These are phyloP conservation scores for Penicillium malachiteum DNA, from an alignment of 495 filamentous ascomycete genomes.

Conservation along the genomic window DNA sequence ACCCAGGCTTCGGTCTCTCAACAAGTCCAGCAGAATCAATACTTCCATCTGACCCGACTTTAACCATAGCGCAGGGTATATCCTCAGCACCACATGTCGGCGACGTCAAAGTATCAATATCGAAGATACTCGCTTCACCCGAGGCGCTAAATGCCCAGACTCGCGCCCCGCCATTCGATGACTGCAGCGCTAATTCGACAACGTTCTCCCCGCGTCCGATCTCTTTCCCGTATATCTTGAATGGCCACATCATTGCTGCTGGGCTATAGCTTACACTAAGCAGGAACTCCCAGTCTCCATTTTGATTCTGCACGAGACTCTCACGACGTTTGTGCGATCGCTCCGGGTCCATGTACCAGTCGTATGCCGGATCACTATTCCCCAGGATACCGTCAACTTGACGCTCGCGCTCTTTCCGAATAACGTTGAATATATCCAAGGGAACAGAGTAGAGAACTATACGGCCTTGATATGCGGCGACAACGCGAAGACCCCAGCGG, in stretches of 20 bases:
- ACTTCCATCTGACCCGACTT: conserved; percentile 30
- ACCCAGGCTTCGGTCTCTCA: conserved; percentile 9
- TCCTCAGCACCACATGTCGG: conserved; percentile 7
- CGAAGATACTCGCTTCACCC: conserved; percentile 33
- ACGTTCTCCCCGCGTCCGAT: conserved; percentile 36
- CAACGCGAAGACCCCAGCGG: conserved; percentile 61
- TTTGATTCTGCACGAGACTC: conserved; percentile 37
- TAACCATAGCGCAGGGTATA: conserved; percentile 25
- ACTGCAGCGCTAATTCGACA: conserved; percentile 40
- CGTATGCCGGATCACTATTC: conserved; percentile 31
- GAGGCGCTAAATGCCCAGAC: conserved; percentile 41
- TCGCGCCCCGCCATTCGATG: conserved; percentile 34
- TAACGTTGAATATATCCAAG: conserved; percentile 54
- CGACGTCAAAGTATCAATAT: conserved; percentile 37
- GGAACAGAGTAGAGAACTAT: conserved; percentile 65
- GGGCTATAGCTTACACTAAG: conserved; percentile 36
- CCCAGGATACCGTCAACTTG: conserved; percentile 39
- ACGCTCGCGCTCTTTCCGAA: conserved; percentile 37
- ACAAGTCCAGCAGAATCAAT: conserved; percentile 20
- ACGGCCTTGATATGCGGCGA: conserved; percentile 53
- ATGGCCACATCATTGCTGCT: conserved; percentile 41
- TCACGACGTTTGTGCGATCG: conserved; percentile 28
- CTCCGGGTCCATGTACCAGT: conserved; percentile 36
- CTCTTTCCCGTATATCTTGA: conserved; percentile 45
- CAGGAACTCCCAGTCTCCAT: conserved; percentile 42